Evolutionary conservation across 2,329 filamentous ascomycete genomes (phyloP).

Genomic region (Didymella lethalis): DNA sequence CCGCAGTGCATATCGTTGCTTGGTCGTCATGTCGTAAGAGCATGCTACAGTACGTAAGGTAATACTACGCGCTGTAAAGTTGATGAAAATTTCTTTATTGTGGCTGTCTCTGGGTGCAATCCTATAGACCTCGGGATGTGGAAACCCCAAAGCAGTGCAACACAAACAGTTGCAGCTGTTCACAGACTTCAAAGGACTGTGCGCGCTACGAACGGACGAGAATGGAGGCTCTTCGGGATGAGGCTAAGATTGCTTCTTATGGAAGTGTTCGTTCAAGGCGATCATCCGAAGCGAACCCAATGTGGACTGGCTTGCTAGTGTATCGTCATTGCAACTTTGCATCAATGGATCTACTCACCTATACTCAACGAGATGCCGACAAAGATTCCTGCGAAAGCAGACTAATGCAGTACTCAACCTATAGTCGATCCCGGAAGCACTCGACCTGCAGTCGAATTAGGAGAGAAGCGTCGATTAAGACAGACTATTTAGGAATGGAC

Average conservation of each 20-base stretch:
- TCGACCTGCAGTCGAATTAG: no score
- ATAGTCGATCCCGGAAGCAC: no score
- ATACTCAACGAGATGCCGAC: not conserved
- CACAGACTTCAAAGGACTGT: not conserved
- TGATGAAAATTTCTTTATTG: not conserved
- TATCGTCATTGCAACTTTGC: not conserved
- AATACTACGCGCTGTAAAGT: conserved; percentile 9
- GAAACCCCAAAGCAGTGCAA: not conserved
- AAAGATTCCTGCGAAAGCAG: not conserved
- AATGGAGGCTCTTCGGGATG: conserved; percentile 8
- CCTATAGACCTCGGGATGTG: not conserved
- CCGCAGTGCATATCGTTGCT: conserved; percentile 4
- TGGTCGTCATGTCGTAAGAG: conserved; percentile 4
- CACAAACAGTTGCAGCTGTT: not conserved
- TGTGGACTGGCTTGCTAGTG: conserved; percentile 1
- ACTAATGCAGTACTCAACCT: not conserved
- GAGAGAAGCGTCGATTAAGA: no score
- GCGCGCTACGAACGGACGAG: not conserved
- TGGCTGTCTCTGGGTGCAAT: not conserved
- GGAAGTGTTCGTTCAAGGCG: not conserved
- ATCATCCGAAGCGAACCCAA: not conserved
- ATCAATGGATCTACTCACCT: not conserved
- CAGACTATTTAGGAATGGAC: no score
- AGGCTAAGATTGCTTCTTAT: conserved; percentile 12
- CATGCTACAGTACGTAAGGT: conserved; percentile 16